Evolutionary conservation across 768 basidiomycete species (phyloP).

Genomic region (Lactarius akahatsu): DNA sequence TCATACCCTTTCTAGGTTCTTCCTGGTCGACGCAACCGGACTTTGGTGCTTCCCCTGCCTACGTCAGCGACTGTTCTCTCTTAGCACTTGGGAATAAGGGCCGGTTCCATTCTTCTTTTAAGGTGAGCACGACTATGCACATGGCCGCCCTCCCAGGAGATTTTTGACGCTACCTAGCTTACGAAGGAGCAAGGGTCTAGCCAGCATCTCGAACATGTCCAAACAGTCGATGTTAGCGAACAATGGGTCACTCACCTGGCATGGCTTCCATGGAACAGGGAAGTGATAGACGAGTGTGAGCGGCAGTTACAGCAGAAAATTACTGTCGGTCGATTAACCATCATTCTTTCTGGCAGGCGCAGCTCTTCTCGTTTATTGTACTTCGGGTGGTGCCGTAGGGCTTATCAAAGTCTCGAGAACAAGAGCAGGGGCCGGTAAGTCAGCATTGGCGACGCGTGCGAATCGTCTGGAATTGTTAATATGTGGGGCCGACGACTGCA

Average conservation of each 20-base stretch:
- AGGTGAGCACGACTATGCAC: slow-evolving; percentile 41
- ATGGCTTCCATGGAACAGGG: slow-evolving; percentile 55
- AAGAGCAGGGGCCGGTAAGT: slow-evolving; percentile 34
- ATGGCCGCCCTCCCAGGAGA: background rate
- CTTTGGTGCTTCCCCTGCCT: slow-evolving; percentile 52
- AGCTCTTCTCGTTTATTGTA: slow-evolving; percentile 56
- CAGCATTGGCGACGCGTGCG: slow-evolving; percentile 33
- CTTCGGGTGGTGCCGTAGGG: slow-evolving; percentile 58
- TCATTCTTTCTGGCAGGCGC: slow-evolving; percentile 43
- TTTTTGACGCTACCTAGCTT: slow-evolving; percentile 25
- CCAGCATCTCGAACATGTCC: slow-evolving; percentile 33
- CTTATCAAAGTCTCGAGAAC: slow-evolving; percentile 53
- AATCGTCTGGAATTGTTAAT: slow-evolving; percentile 15
- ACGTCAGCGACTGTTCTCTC: slow-evolving; percentile 56
- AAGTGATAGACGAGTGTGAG: slow-evolving; percentile 46
- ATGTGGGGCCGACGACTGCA: slow-evolving; percentile 41
- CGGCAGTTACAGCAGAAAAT: background rate
- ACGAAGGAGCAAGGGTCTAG: slow-evolving; percentile 2
- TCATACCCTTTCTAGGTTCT: slow-evolving; percentile 47
- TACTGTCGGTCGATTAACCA: slow-evolving; percentile 12
- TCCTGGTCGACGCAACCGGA: slow-evolving; percentile 65
- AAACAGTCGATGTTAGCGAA: slow-evolving; percentile 46
- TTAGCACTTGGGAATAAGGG: slow-evolving; percentile 69
- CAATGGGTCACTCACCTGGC: slow-evolving; percentile 65
- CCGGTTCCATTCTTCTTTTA: slow-evolving; percentile 59